phyloP scores from a whole-genome alignment of 192 early-diverging fungal genomes.

The Pecoramyces ruminantium region DNA sequence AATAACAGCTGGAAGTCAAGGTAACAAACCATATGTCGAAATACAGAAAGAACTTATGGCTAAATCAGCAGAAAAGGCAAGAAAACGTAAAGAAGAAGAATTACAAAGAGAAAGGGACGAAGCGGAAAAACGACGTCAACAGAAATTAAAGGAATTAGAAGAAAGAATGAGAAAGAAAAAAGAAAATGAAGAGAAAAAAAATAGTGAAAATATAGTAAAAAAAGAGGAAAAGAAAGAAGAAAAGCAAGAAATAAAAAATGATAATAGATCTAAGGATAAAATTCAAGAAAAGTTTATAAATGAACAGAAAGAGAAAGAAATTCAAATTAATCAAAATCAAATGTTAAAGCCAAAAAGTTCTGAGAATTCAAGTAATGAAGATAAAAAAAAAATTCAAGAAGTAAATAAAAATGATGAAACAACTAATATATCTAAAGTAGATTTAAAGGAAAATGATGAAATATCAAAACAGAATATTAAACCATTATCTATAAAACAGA shows the following conservation, averaged over 20 bases:
- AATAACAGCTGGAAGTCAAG: not conserved
- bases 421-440: too few relatives aligned
- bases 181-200: not conserved
- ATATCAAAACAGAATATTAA: too few relatives aligned
- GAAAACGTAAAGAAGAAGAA: not conserved
- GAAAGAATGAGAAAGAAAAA: not conserved
- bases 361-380: too few relatives aligned
- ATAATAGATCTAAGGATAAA: too few relatives aligned
- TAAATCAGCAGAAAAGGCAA: not conserved
- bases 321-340: too few relatives aligned
- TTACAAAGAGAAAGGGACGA: not conserved
- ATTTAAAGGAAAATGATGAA: too few relatives aligned
- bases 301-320: not conserved
- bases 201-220: not conserved
- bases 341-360: too few relatives aligned
- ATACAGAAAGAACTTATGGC: not conserved
- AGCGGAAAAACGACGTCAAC: not conserved
- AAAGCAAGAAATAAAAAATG: not conserved
- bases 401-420: too few relatives aligned
- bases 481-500: not conserved
- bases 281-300: not conserved
- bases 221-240: not conserved
- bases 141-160: not conserved
- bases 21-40: not conserved
- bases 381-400: too few relatives aligned